Evolutionary conservation across 345 rosid genomes (phyloP), one percentile per base, ranked within the genome.

Genomic region (Turnera subulata): DNA sequence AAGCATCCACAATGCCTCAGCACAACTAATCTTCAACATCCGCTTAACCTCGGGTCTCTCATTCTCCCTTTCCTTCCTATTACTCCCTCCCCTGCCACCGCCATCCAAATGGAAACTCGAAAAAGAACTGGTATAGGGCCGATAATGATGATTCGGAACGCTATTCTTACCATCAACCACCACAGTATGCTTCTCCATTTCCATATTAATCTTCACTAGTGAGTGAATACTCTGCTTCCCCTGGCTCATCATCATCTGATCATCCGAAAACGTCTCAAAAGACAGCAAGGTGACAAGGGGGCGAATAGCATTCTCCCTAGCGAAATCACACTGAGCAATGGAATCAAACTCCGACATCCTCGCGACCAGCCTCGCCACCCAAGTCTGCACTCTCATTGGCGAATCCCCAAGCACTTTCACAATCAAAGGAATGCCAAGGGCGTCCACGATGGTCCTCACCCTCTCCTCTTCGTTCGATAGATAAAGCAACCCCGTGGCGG

Each of bases 1-100:
- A 40, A 92, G 84, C 95, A 78, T 88, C 96, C 89, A 89, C 44
- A 89, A 24, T 22, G 98, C 98, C 75, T 79, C 77, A 0, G 91
- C 85, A 17, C 91, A 78, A 56, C 62, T 74, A 16, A 79, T 75
- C 64, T 88, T 91, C 76, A 91, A 70, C 78, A 68, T 66, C 33
- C 52, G 73, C 71, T 80, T 88, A 47, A 84, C 74, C 58, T 85
- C 92, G 0, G 78, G 84, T 10, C 29, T 74, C 83, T 81, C 95
- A 58, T 73, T 84, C 58, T 86, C 98, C 72, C 95, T 81, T 19
- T 82, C 96, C 29, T 65, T 83, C 76, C 80, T 77, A n/a, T 56
- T 61, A 61, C 73, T 51, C 37, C 84, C 78, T 40, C 67, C 67
- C 57, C 44, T 39, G 43, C 74, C 72, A 50, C 56, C 78, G 22